phyloP scores from a whole-genome alignment of 495 filamentous ascomycete genomes.

The Lophiostoma macrostomum region DNA sequence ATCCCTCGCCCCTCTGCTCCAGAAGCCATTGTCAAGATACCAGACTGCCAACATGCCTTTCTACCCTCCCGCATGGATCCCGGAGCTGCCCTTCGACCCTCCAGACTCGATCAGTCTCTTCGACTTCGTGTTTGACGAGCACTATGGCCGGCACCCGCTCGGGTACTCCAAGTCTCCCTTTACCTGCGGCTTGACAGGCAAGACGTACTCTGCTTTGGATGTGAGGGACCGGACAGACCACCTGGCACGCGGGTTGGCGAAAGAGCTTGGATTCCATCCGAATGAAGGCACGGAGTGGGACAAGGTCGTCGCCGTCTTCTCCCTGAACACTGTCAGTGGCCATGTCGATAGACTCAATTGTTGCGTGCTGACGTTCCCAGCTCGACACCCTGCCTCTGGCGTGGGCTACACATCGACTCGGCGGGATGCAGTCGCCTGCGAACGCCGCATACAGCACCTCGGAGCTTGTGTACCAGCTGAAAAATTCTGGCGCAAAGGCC shows the following conservation, averaged over 20 bases:
- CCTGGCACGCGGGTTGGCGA: conserved; percentile 66
- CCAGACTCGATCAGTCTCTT: conserved; percentile 74
- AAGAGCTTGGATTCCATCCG: conserved; percentile 70
- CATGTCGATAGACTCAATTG: background rate
- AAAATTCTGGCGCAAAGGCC: conserved; percentile 68
- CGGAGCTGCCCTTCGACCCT: conserved; percentile 62
- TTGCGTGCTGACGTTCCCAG: conserved; percentile 42
- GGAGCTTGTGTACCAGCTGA: conserved; percentile 77
- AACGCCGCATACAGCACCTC: conserved; percentile 76
- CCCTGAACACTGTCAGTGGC: conserved; percentile 69
- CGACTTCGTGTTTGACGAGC: conserved; percentile 77
- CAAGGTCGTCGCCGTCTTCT: conserved; percentile 75
- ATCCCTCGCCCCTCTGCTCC: too few species aligned
- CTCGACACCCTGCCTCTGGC: conserved; percentile 75
- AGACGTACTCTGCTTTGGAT: conserved; percentile 63
- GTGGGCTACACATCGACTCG: conserved; percentile 73
- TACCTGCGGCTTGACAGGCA: conserved; percentile 76
- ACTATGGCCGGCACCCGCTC: conserved; percentile 65
- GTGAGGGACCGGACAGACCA: conserved; percentile 64
- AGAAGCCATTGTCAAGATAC: too few species aligned
- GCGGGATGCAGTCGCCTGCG: conserved; percentile 72
- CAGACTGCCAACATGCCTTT: conserved; percentile 66
- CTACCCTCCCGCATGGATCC: conserved; percentile 64
- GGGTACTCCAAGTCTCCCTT: conserved; percentile 67
- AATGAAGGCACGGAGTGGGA: conserved; percentile 82